A percentile compares a stretch with the other conserved stretches of the same genome.
Conservation (phyloP, 176 grass and related monocot species). For the Cymbopogon citratus region DNA sequence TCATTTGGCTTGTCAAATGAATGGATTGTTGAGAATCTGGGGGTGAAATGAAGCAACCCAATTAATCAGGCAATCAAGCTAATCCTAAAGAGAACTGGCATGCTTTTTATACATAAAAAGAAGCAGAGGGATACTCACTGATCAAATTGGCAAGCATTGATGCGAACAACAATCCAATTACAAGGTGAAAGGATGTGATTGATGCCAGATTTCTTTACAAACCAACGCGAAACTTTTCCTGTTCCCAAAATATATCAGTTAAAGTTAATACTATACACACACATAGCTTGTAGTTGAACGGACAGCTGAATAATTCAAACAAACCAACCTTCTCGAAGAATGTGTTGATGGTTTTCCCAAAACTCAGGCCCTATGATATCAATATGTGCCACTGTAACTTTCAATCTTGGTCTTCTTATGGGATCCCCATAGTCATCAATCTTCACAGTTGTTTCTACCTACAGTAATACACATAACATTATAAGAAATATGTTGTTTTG, state of each 20-base stretch:
- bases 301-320: conserved; percentile 20
- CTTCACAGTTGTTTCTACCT: conserved; percentile 44
- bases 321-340: conserved; percentile 51
- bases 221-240: conserved; percentile 50
- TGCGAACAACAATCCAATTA: conserved; percentile 69
- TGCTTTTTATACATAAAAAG: background rate
- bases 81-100: background rate
- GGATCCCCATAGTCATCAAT: conserved; percentile 17
- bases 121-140: conserved; percentile 32
- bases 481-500: background rate
- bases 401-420: conserved; percentile 20
- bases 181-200: conserved; percentile 48
- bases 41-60: background rate
- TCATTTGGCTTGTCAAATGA: conserved; percentile 86
- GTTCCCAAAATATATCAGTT: conserved; percentile 16
- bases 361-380: conserved; percentile 51
- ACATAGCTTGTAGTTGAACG: conserved; percentile 8
- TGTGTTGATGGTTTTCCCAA: conserved; percentile 45
- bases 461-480: conserved; percentile 5
- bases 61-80: conserved; percentile 12
- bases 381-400: conserved; percentile 27
- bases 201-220: conserved; percentile 53
- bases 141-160: conserved; percentile 61
- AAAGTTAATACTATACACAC: conserved; percentile 4
- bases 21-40: conserved; percentile 60